These are phyloP conservation scores for Moesziomyces antarcticus DNA, from an alignment of 1,284 basidiomycete species.

Conservation along the genomic window DNA sequence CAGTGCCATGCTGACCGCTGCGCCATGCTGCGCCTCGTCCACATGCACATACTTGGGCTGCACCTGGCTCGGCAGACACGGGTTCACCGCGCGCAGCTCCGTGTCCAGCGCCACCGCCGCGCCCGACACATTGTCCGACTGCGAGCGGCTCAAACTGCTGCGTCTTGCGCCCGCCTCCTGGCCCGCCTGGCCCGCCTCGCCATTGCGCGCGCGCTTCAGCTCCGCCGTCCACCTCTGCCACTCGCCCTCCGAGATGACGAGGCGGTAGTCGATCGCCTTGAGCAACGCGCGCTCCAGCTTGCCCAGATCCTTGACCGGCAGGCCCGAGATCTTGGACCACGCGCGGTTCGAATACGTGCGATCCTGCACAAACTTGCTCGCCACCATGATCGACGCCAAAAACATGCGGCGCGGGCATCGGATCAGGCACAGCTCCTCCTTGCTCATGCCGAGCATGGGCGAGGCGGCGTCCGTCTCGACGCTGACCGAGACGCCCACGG, in stretches of 20 bases:
- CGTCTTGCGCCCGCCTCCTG: slow-evolving; percentile 10
- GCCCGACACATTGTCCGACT: slow-evolving; percentile 44
- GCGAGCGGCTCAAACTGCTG: slow-evolving; percentile 41
- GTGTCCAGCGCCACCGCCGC: slow-evolving; percentile 38
- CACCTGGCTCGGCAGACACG: slow-evolving; percentile 29
- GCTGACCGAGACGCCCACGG: slow-evolving; percentile 11
- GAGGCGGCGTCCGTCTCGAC: slow-evolving; percentile 28
- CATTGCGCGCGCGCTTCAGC: slow-evolving; percentile 29
- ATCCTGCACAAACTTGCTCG: slow-evolving; percentile 91
- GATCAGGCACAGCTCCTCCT: slow-evolving; percentile 33
- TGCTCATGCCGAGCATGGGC: slow-evolving; percentile 35
- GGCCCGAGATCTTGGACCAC: slow-evolving; percentile 78
- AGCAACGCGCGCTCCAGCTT: slow-evolving; percentile 69
- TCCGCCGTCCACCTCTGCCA: slow-evolving; percentile 62
- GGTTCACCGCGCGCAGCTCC: slow-evolving; percentile 42
- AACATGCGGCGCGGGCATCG: slow-evolving; percentile 85
- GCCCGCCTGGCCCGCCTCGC: slow-evolving; percentile 5
- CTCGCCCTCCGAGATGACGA: slow-evolving; percentile 64
- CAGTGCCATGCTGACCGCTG: slow-evolving; percentile 17
- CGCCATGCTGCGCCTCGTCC: slow-evolving; percentile 7
- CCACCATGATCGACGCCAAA: slow-evolving; percentile 85
- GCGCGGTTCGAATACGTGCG: slow-evolving; percentile 88
- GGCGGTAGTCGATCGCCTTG: slow-evolving; percentile 68
- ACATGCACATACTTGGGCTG: slow-evolving; percentile 38
- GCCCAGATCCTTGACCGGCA: slow-evolving; percentile 69